Evolutionary conservation across 2,329 filamentous ascomycete genomes (phyloP), one percentile per base, ranked within the genome.

Genomic region (Hymenoscyphus salicellus): DNA sequence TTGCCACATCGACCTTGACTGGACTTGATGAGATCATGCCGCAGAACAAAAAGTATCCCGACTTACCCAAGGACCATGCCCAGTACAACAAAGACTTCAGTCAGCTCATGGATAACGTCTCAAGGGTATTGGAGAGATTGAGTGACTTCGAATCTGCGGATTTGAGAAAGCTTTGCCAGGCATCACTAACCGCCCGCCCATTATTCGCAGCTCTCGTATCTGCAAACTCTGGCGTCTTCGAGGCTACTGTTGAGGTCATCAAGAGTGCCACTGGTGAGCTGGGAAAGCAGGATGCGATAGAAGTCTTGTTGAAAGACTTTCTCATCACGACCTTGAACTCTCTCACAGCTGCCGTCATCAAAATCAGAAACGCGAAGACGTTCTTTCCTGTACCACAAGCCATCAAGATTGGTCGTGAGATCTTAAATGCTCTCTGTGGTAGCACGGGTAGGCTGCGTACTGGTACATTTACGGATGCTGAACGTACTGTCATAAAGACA

Each of bases 181-280:
- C 89, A 64, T 83, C 85, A 23, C 80, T 86, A 52, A 88, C 88
- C 6, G 89, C 91, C 65, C 87, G 89, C 69, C 86, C 91, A 43
- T 83, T 97, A 52, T 86, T 97, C 56, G 89, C 89, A 4, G 84
- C 92, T 20, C 85, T 97, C 6, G 87, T 97, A 63, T 93, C 93
- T 55, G 91, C 92, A 17, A 89, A 96, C 70, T 82, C 90, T 63
- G 84, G 88, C 64, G 88, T 95, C 38, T 92, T 92, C 66, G 89
- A 93, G 74, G 89, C 91, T 17, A 89, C 91, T 0, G 85, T 93
- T 6, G 90, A 93, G 69, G 80, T 98, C 32, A 84, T 98, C 69
- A 97, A 97, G 77, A 87, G 87, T 41, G 86, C 94, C 71, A 95
- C 91, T 41, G 85, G 85, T 8, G 87, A 96, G 75, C 75, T 80